Conservation (phyloP, 1,284 basidiomycete species). For the Pterulicium gracile region DNA sequence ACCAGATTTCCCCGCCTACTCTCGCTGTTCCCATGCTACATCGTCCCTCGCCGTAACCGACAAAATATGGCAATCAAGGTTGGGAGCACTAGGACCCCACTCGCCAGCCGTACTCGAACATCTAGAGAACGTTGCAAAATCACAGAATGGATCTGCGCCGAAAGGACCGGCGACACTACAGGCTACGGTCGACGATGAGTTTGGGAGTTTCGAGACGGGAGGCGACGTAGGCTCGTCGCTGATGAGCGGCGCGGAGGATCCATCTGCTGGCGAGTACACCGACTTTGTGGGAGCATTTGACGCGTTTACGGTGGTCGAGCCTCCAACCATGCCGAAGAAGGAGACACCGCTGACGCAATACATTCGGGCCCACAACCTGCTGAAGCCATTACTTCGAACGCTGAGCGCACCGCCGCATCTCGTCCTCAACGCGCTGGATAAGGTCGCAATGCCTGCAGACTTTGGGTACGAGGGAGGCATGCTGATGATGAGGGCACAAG, state of each 20-base stretch:
- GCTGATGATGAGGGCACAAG: constrained; percentile 26
- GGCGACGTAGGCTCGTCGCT: constrained; percentile 24
- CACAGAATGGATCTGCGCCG: constrained; percentile 9
- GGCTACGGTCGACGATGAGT: constrained; percentile 65
- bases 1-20: constrained; percentile 69
- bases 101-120: constrained; percentile 47
- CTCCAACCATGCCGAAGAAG: constrained; percentile 11
- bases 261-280: constrained; percentile 33
- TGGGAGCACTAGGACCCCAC: constrained; percentile 49
- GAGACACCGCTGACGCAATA: constrained; percentile 33
- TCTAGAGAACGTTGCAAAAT: constrained; percentile 30
- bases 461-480: not conserved
- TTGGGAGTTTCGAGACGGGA: constrained; percentile 71
- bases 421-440: constrained; percentile 29
- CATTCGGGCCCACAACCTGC: constrained; percentile 51
- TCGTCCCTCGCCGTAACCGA: constrained; percentile 61
- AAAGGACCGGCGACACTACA: constrained; percentile 10
- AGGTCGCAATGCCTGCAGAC: not conserved
- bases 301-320: constrained; percentile 13
- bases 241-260: constrained; percentile 26
- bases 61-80: constrained; percentile 63
- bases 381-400: constrained; percentile 47
- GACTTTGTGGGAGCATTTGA: constrained; percentile 40
- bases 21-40: constrained; percentile 54
- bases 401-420: constrained; percentile 46